Percentiles rank a stretch among this genome's conserved stretches.
Evolutionary conservation across 129 eudicot species (phyloP).

Genomic region (Silybum marianum): DNA sequence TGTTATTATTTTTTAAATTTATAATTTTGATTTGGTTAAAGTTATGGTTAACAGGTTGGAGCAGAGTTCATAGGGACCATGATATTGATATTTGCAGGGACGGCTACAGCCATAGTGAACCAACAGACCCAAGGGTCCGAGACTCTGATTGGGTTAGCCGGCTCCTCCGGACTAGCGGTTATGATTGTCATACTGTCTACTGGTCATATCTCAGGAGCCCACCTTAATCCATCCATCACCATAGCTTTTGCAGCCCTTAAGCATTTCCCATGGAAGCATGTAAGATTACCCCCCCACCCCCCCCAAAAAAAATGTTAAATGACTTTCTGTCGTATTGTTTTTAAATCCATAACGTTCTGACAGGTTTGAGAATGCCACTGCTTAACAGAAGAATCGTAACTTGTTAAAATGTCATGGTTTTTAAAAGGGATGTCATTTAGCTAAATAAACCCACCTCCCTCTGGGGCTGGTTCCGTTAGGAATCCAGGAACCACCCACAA

Average conservation of each 20-base stretch:
- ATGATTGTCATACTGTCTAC: conserved; percentile 87
- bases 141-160: conserved; percentile 77
- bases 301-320: not conserved
- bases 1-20: not conserved
- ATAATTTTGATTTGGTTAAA: conserved; percentile 16
- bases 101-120: conserved; percentile 93
- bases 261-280: conserved; percentile 95
- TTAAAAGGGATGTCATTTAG: too few species aligned
- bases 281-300: conserved; percentile 22
- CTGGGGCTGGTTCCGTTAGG: too few species aligned
- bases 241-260: conserved; percentile 92
- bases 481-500: not conserved
- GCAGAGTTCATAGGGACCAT: conserved; percentile 96
- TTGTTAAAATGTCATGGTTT: not conserved
- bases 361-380: not conserved
- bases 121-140: conserved; percentile 81
- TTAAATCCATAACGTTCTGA: not conserved
- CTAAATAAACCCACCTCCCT: too few species aligned
- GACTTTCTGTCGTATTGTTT: too few species aligned
- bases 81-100: conserved; percentile 79
- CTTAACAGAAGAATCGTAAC: too few species aligned
- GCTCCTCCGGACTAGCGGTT: conserved; percentile 82
- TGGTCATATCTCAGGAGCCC: conserved; percentile 98
- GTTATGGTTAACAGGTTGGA: conserved; percentile 57
- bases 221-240: conserved; percentile 85